Base-by-base conservation (phyloP, 176 grass and related monocot species). In the Oryza glaberrima region DNA sequence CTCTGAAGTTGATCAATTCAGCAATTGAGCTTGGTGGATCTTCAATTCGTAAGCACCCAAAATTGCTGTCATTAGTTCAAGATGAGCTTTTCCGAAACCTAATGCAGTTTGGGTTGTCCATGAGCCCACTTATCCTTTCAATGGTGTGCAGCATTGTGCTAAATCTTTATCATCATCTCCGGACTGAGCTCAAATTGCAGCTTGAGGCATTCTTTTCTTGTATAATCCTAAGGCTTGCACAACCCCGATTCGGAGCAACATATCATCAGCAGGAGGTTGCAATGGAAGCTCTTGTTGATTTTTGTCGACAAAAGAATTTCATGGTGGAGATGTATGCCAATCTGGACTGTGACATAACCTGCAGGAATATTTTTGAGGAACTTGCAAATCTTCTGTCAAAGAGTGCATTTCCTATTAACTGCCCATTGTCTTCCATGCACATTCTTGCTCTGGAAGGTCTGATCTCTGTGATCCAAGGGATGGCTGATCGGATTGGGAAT, bases 271-370 rank as follows among this genome's bases (percentile, higher is more conserved):
- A 96, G 79, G 97, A 99, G 86, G 94, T 94, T 60, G 90, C 91
- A 19, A 99, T 96, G 97, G 97, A 99, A 92, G 84, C 94, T 79
- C 88, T 99, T 83, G 94, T 99, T 28, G 97, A 96, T 54, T 96
- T 99, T 83, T 99, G 94, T 79, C 83, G 79, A 16, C 97, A 96
- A 86, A 94, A 81, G 73, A 89, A 79, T 14, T 99, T 99, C 84
- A 99, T 99, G 94, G 92, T 94, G 45, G 97, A 99, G 72, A 94
- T 99, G 97, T 99, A 94, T 63, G 97, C 97, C 69, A 99, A 99
- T 88, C 91, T 99, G 58, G 97, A 99, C 56, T 99, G 91, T 60
- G 97, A 99, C 65, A 90, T 99, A 84, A 96, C 97, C 36, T 99
- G 93, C 86, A 90, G 91, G 47, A 99, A 99, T 87, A 79, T 99